Conservation (phyloP, 495 filamentous ascomycete species). For the Hapsidospora chrysogenum region DNA sequence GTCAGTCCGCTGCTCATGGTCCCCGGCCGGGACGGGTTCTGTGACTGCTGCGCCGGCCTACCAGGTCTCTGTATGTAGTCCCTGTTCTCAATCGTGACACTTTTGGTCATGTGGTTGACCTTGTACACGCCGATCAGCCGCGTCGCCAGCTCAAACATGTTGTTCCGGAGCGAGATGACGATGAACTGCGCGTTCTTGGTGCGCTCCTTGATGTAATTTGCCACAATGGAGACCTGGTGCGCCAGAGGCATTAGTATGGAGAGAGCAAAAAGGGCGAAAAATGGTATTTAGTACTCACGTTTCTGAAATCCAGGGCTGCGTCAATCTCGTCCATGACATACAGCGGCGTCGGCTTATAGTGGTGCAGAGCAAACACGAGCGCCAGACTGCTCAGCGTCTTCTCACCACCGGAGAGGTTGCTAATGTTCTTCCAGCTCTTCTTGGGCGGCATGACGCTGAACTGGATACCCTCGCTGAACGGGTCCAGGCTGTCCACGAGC, state of each 20-base stretch:
- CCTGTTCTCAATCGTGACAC: constrained; percentile 83
- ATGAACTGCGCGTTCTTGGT: constrained; percentile 99
- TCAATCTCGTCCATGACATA: constrained; percentile 99
- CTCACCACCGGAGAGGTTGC: constrained; percentile 85
- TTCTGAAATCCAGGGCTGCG: constrained; percentile 91
- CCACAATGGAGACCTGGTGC: constrained; percentile 82
- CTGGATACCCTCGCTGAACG: constrained; percentile 90
- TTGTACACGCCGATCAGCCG: constrained; percentile 94
- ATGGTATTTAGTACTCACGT: constrained; percentile 41
- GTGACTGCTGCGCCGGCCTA: constrained; percentile 22
- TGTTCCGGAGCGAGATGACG: constrained; percentile 93
- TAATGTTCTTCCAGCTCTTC: constrained; percentile 99
- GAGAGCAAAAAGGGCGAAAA: neutral
- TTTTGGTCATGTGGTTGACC: constrained; percentile 99
- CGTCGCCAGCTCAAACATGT: constrained; percentile 97
- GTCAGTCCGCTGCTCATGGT: neutral
- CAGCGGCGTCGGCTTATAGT: constrained; percentile 92
- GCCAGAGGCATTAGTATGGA: constrained; percentile 7
- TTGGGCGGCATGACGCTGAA: constrained; percentile 98
- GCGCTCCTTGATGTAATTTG: constrained; percentile 94
- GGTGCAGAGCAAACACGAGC: constrained; percentile 90
- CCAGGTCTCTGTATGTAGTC: constrained; percentile 55
- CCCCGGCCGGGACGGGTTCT: neutral
- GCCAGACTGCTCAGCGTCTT: constrained; percentile 92
- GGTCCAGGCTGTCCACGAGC: constrained; percentile 86